phyloP scores from a whole-genome alignment of 2,329 filamentous ascomycete genomes.

The Colletotrichum lupini region DNA sequence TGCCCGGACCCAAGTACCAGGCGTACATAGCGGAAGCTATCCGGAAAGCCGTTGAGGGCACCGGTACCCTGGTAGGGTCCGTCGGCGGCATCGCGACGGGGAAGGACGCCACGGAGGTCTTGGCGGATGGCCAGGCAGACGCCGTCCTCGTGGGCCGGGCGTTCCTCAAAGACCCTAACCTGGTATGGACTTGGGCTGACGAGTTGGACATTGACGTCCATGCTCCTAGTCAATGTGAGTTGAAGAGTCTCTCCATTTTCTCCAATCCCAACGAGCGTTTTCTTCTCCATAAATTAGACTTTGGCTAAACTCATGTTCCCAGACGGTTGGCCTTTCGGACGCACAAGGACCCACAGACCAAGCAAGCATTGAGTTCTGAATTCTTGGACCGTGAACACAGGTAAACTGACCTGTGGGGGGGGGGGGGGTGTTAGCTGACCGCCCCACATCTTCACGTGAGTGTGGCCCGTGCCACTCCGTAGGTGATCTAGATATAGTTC shows the following conservation, averaged over 20 bases:
- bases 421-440: too few relatives aligned
- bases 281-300: background rate
- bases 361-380: conserved; percentile 24
- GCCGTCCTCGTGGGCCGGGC: conserved; percentile 57
- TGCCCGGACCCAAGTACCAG: conserved; percentile 74
- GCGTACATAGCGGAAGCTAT: conserved; percentile 72
- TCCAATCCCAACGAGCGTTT: background rate
- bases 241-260: background rate
- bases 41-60: conserved; percentile 75
- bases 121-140: conserved; percentile 58
- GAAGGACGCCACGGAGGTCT: conserved; percentile 56
- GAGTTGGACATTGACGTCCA: conserved; percentile 59
- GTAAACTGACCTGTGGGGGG: too few relatives aligned
- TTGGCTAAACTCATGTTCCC: background rate
- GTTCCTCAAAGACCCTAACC: conserved; percentile 66
- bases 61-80: conserved; percentile 47
- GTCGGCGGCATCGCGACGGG: conserved; percentile 59
- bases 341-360: conserved; percentile 31
- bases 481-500: too few relatives aligned
- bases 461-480: too few relatives aligned
- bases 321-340: conserved; percentile 36
- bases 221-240: conserved; percentile 50
- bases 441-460: too few relatives aligned
- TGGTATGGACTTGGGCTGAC: conserved; percentile 64
- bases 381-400: too few relatives aligned